These are phyloP conservation scores for Starmerella cellae DNA, from an alignment of 805 yeast genomes.

Conservation along the genomic window DNA sequence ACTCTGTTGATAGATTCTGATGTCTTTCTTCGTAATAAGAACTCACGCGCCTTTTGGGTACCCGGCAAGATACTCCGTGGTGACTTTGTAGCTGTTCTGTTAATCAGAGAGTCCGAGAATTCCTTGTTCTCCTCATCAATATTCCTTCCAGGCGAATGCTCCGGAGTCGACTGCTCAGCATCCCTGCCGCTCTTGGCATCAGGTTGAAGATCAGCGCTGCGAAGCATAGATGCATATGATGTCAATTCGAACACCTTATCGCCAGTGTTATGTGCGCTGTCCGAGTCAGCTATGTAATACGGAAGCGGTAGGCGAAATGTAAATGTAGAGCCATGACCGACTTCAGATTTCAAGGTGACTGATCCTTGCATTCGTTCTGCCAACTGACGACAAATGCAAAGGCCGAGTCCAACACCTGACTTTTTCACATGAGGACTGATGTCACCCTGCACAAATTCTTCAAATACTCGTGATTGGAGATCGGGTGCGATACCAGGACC, in stretches of 20 bases:
- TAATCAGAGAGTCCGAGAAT: background rate
- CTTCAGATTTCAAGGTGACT: conserved; percentile 53
- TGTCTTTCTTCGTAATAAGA: background rate
- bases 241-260: background rate
- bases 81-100: background rate
- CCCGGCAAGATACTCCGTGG: background rate
- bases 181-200: background rate
- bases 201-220: background rate
- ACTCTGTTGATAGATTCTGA: background rate
- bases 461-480: conserved; percentile 73
- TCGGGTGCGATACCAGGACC: conserved; percentile 89
- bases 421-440: conserved; percentile 79
- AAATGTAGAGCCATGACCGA: conserved; percentile 77
- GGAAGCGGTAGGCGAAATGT: conserved; percentile 46
- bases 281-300: conserved; percentile 8
- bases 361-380: conserved; percentile 87
- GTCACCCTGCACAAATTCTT: conserved; percentile 95
- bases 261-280: background rate
- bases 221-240: background rate
- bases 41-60: background rate
- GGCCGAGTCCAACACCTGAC: conserved; percentile 94
- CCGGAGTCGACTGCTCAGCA: background rate
- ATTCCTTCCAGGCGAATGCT: background rate
- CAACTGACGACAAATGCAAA: conserved; percentile 77
- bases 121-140: too few species aligned